Percentiles rank a stretch among this genome's conserved stretches.
phyloP scores from a whole-genome alignment of 2,329 filamentous ascomycete species.

The Leptographium radiaticola region DNA sequence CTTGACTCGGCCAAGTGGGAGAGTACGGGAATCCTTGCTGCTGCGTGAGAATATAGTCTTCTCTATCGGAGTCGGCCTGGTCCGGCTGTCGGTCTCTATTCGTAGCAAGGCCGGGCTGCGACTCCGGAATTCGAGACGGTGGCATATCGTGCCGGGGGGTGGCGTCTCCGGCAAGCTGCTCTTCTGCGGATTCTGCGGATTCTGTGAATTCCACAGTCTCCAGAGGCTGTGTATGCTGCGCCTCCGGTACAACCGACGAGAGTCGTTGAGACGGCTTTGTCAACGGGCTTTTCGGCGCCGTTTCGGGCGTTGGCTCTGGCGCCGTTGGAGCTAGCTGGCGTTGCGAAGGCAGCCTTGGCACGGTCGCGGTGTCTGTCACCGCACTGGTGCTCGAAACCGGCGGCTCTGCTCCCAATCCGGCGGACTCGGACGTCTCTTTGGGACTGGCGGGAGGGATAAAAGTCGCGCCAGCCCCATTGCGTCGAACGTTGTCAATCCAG shows the following conservation, averaged over 20 bases:
- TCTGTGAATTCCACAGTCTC: neutral
- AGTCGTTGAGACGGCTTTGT: neutral
- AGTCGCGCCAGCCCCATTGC: neutral
- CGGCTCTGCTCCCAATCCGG: no score
- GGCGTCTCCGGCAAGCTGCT: neutral
- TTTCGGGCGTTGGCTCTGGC: no score
- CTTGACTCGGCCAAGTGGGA: neutral
- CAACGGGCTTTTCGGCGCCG: no score
- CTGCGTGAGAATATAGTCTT: no score
- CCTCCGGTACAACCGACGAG: neutral
- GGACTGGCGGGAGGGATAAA: neutral
- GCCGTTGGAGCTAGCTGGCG: neutral
- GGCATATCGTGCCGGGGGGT: neutral
- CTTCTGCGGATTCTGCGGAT: no score
- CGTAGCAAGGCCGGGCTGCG: no score
- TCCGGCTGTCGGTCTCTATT: no score
- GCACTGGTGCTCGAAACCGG: no score
- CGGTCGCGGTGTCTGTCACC: no score
- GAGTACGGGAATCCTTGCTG: neutral
- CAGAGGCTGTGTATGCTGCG: neutral
- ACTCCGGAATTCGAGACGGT: no score
- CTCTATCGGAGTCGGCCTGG: no score
- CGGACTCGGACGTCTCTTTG: neutral
- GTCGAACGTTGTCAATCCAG: slow-evolving; percentile 4
- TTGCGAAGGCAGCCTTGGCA: neutral